Conservation (phyloP, 805 yeast species). For the Zygoascus biomembranicola region DNA sequence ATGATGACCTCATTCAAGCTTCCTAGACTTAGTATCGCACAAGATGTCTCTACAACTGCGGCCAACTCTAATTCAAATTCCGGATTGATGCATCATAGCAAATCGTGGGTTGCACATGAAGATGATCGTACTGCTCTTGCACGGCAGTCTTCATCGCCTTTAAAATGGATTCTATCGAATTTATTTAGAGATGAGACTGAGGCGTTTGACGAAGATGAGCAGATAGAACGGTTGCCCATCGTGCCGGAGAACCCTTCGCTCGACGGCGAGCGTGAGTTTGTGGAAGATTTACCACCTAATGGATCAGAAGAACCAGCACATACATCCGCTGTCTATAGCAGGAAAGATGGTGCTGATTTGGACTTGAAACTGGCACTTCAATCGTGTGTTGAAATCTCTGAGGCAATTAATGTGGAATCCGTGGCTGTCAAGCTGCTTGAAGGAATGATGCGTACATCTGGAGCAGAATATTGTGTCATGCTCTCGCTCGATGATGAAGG, state of each 20-base stretch:
- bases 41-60: neutral
- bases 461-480: constrained; percentile 31
- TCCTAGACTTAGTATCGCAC: constrained; percentile 20
- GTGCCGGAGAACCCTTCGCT: neutral
- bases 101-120: neutral
- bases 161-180: constrained; percentile 25
- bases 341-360: constrained; percentile 6
- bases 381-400: constrained; percentile 43
- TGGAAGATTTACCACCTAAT: neutral
- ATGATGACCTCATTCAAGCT: constrained; percentile 25
- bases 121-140: neutral
- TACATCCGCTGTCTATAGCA: neutral
- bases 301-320: neutral
- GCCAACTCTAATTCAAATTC: neutral
- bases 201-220: neutral
- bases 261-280: neutral
- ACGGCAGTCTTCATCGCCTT: constrained; percentile 19
- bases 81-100: neutral
- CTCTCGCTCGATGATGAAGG: constrained; percentile 26
- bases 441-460: constrained; percentile 33
- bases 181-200: constrained; percentile 20
- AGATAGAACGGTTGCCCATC: neutral
- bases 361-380: constrained; percentile 33
- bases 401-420: constrained; percentile 33
- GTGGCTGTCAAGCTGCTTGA: constrained; percentile 34